A percentile compares a stretch with the other conserved stretches of the same genome.
Evolutionary conservation across 345 rosid genomes (phyloP).

Genomic region (Boechera stricta): DNA sequence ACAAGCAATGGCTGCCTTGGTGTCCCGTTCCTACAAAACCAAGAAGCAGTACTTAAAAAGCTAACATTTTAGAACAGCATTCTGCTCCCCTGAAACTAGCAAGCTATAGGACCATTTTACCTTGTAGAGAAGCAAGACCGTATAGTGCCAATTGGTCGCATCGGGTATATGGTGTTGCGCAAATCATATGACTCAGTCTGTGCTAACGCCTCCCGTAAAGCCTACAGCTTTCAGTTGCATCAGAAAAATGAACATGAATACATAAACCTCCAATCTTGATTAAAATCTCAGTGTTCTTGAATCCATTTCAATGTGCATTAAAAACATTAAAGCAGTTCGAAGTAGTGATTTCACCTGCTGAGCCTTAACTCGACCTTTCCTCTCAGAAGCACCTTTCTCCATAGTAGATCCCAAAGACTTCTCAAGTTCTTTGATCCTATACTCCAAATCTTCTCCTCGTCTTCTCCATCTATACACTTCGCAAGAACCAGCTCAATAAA

Average conservation of each 20-base stretch:
- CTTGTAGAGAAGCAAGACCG: constrained; percentile 86
- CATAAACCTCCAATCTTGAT: constrained; percentile 7
- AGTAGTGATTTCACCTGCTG: constrained; percentile 64
- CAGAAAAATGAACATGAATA: not conserved
- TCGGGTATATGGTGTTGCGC: constrained; percentile 61
- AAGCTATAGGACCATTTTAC: constrained; percentile 24
- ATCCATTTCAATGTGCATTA: not conserved
- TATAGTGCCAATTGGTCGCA: constrained; percentile 76
- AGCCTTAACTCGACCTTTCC: constrained; percentile 89
- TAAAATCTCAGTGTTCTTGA: not conserved
- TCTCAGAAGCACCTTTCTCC: constrained; percentile 75
- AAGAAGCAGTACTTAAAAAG: constrained; percentile 3
- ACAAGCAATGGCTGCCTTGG: constrained; percentile 93
- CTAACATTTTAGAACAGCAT: constrained; percentile 17
- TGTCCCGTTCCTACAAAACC: constrained; percentile 74
- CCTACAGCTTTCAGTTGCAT: constrained; percentile 47
- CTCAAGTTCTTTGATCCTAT: constrained; percentile 58
- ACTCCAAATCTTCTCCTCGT: constrained; percentile 46
- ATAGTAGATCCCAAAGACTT: constrained; percentile 62
- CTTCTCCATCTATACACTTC: constrained; percentile 62
- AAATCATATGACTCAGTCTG: constrained; percentile 48
- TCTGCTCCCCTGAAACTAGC: not conserved
- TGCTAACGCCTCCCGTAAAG: constrained; percentile 70
- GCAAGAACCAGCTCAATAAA: constrained; percentile 23
- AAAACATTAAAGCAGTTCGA: not conserved